Evolutionary conservation across 2,329 filamentous ascomycete species (phyloP).

Genomic region (Lasiodiplodia citricola): DNA sequence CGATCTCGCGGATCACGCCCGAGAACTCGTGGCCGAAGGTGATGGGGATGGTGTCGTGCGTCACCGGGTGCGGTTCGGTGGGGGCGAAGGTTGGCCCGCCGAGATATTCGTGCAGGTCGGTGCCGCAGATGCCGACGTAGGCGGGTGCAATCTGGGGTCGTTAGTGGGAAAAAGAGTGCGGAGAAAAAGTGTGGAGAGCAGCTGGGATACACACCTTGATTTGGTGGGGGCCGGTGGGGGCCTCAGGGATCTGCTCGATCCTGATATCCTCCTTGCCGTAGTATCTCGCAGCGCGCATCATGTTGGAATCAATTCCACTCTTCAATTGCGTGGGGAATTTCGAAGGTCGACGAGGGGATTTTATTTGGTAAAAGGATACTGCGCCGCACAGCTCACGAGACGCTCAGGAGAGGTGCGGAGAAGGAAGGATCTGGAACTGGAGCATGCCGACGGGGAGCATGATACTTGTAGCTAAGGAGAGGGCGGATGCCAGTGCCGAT

Average conservation of each 20-base stretch:
- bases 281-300: conserved; percentile 61
- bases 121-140: conserved; percentile 61
- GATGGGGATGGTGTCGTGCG: conserved; percentile 62
- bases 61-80: conserved; percentile 61
- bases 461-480: neutral
- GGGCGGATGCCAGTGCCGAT: neutral
- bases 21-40: conserved; percentile 70
- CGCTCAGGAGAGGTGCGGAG: conserved; percentile 7
- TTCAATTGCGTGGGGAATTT: neutral
- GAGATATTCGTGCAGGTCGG: conserved; percentile 60
- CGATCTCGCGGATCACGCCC: conserved; percentile 65
- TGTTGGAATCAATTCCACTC: neutral
- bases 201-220: conserved; percentile 44
- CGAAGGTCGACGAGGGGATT: neutral
- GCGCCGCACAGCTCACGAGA: conserved; percentile 18
- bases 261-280: conserved; percentile 62
- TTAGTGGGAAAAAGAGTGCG: neutral
- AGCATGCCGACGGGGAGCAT: neutral
- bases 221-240: conserved; percentile 56
- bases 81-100: conserved; percentile 57
- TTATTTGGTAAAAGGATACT: neutral
- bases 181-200: neutral
- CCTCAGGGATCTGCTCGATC: conserved; percentile 58
- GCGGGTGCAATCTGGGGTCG: conserved; percentile 37
- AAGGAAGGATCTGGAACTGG: neutral